A percentile compares a stretch with the other conserved stretches of the same genome.
These are phyloP conservation scores for Penicillium griseofulvum DNA, from an alignment of 2,329 filamentous ascomycete species.

Conservation along the genomic window DNA sequence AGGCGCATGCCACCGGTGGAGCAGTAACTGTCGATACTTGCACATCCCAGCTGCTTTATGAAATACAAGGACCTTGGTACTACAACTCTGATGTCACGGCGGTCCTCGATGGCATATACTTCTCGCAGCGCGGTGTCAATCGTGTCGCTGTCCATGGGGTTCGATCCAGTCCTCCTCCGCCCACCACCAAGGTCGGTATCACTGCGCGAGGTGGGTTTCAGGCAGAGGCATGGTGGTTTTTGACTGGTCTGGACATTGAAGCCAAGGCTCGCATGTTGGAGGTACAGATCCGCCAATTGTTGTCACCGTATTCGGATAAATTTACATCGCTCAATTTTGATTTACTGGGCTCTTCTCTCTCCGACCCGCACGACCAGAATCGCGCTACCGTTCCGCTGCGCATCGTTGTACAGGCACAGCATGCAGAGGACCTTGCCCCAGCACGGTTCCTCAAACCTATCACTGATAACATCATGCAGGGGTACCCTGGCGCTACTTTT, in stretches of 20 bases:
- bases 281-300: conserved; percentile 41
- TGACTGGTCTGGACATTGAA: conserved; percentile 46
- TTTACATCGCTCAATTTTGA: conserved; percentile 35
- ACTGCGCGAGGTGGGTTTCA: conserved; percentile 49
- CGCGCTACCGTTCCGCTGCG: conserved; percentile 44
- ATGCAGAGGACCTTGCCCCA: conserved; percentile 36
- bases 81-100: conserved; percentile 59
- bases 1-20: conserved; percentile 39
- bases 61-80: conserved; percentile 57
- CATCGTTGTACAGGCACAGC: conserved; percentile 47
- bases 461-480: conserved; percentile 43
- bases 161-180: conserved; percentile 45
- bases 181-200: conserved; percentile 52
- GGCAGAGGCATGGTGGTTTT: conserved; percentile 47
- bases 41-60: conserved; percentile 54
- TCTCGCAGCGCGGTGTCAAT: conserved; percentile 52
- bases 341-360: conserved; percentile 27
- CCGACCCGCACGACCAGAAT: conserved; percentile 42
- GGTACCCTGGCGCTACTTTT: conserved; percentile 39
- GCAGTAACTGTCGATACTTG: conserved; percentile 51
- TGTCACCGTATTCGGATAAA: conserved; percentile 33
- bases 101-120: conserved; percentile 49
- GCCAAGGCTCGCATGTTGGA: conserved; percentile 49
- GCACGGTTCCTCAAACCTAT: conserved; percentile 36
- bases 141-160: conserved; percentile 51